Evolutionary conservation across 495 filamentous ascomycete species (phyloP).

Genomic region (Podospora anserina): DNA sequence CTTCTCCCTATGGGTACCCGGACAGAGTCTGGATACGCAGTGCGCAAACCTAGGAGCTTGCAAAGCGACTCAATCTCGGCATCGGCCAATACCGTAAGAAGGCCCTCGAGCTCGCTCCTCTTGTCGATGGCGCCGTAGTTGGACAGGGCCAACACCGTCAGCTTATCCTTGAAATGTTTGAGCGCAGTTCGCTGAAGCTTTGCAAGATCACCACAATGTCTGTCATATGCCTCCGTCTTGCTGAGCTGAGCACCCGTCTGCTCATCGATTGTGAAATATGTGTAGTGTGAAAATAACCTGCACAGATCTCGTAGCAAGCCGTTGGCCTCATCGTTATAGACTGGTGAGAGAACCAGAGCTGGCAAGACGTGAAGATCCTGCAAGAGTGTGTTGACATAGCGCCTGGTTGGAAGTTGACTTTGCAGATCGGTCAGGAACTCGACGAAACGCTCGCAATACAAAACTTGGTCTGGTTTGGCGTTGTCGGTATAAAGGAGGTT

Average conservation of each 20-base stretch:
- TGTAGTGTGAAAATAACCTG: constrained; percentile 76
- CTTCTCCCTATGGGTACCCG: constrained; percentile 58
- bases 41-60: constrained; percentile 70
- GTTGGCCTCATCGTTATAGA: constrained; percentile 72
- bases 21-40: constrained; percentile 69
- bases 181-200: constrained; percentile 77
- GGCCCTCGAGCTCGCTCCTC: constrained; percentile 71
- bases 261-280: constrained; percentile 86
- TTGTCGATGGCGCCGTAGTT: constrained; percentile 88
- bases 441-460: constrained; percentile 89
- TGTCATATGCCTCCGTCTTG: constrained; percentile 69
- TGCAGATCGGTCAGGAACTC: constrained; percentile 88
- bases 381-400: constrained; percentile 90
- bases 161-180: constrained; percentile 82
- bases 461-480: constrained; percentile 58
- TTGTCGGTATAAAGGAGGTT: constrained; percentile 62
- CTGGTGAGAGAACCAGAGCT: constrained; percentile 72
- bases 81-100: constrained; percentile 69
- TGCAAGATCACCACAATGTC: constrained; percentile 71
- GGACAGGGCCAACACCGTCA: constrained; percentile 84
- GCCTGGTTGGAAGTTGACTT: constrained; percentile 88
- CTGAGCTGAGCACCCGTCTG: constrained; percentile 75
- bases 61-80: constrained; percentile 69
- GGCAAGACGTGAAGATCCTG: constrained; percentile 86
- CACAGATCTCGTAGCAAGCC: constrained; percentile 79